Percentiles rank a stretch among this genome's conserved stretches.
These are phyloP conservation scores for Curvularia spicifera DNA, from an alignment of 2,329 filamentous ascomycete genomes.

Conservation along the genomic window DNA sequence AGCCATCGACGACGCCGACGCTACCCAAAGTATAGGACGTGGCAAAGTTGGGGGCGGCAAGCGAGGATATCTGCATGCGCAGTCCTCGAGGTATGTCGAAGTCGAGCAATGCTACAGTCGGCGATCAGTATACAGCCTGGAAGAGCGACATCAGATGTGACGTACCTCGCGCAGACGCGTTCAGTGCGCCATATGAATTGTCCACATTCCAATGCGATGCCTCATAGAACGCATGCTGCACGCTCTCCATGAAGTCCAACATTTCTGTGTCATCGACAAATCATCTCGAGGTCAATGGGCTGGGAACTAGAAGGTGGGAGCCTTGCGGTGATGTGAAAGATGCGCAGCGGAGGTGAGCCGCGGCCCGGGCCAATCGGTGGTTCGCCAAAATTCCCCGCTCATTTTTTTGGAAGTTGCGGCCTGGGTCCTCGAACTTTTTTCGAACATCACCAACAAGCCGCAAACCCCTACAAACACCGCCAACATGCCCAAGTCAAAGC, in stretches of 20 bases:
- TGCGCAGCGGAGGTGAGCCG: constrained; percentile 27
- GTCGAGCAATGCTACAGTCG: constrained; percentile 74
- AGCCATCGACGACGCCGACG: constrained; percentile 90
- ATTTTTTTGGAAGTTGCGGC: constrained; percentile 29
- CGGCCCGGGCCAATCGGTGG: constrained; percentile 38
- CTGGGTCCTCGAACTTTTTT: constrained; percentile 34
- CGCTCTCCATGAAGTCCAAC: constrained; percentile 97
- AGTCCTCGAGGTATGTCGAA: constrained; percentile 86
- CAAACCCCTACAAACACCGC: constrained; percentile 27
- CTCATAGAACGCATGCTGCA: constrained; percentile 87
- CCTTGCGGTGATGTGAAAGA: constrained; percentile 10
- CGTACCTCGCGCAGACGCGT: constrained; percentile 79
- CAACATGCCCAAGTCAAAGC: constrained; percentile 95
- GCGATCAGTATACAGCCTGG: constrained; percentile 16
- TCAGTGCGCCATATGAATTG: constrained; percentile 88
- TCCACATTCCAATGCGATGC: constrained; percentile 88
- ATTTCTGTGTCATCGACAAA: constrained; percentile 59
- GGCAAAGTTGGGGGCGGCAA: constrained; percentile 90
- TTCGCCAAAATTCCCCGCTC: constrained; percentile 45
- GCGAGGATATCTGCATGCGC: constrained; percentile 84
- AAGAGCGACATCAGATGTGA: constrained; percentile 18
- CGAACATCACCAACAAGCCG: constrained; percentile 18
- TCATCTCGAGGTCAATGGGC: constrained; percentile 26
- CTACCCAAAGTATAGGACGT: constrained; percentile 92
- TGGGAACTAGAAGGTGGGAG: constrained; percentile 8